Percentiles rank a stretch among this genome's conserved stretches.
These are phyloP conservation scores for Alternaria angustiovoidea DNA, from an alignment of 2,329 filamentous ascomycete species.

Conservation along the genomic window DNA sequence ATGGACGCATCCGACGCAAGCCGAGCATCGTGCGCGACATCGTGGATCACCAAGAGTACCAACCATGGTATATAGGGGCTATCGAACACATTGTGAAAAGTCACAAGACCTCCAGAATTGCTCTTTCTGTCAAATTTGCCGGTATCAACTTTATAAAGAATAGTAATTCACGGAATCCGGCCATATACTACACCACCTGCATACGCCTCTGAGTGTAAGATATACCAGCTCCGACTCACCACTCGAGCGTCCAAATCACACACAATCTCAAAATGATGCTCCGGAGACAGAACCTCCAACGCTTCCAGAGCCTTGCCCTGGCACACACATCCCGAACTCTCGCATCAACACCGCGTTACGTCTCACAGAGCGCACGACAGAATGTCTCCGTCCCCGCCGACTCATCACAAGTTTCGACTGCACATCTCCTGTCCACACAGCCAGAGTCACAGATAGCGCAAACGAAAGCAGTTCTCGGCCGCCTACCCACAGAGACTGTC, in stretches of 20 bases:
- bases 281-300: conserved; percentile 33
- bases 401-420: conserved; percentile 23
- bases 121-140: conserved; percentile 2
- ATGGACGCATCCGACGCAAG: conserved; percentile 34
- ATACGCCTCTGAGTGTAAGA: not conserved
- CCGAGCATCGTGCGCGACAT: conserved; percentile 33
- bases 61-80: conserved; percentile 35
- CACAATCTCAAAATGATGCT: conserved; percentile 27
- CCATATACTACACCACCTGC: conserved; percentile 3
- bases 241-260: conserved; percentile 8
- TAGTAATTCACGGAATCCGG: conserved; percentile 3
- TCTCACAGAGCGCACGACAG: conserved; percentile 43
- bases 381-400: conserved; percentile 38
- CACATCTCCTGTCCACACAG: conserved; percentile 30
- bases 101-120: conserved; percentile 23
- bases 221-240: not conserved
- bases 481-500: conserved; percentile 71
- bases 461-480: conserved; percentile 61
- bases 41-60: conserved; percentile 19
- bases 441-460: conserved; percentile 20
- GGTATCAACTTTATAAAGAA: not conserved
- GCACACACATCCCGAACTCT: conserved; percentile 31
- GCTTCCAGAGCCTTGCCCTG: conserved; percentile 32
- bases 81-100: conserved; percentile 15
- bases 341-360: conserved; percentile 33